Evolutionary conservation across 2,329 filamentous ascomycete species (phyloP).

Genomic region (Blumeriella jaapii): DNA sequence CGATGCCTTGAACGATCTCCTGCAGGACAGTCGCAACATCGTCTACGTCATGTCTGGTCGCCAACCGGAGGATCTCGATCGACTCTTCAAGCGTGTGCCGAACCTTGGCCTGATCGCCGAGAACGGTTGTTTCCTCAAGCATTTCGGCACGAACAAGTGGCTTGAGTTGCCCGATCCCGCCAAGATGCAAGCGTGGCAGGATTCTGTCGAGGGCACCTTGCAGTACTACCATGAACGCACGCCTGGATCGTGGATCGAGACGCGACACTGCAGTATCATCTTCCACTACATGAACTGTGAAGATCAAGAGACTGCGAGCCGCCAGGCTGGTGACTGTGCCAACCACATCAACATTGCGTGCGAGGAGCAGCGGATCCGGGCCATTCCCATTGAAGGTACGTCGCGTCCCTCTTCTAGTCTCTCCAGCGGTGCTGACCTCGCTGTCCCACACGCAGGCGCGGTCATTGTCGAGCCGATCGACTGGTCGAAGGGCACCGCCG

Average conservation of each 20-base stretch:
- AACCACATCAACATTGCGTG: conserved; percentile 94
- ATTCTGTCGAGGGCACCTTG: conserved; percentile 70
- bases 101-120: conserved; percentile 85
- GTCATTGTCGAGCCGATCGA: conserved; percentile 77
- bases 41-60: conserved; percentile 92
- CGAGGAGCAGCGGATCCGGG: conserved; percentile 71
- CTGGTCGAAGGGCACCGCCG: conserved; percentile 80
- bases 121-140: conserved; percentile 83
- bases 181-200: conserved; percentile 68
- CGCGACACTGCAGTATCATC: conserved; percentile 81
- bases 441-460: conserved; percentile 34
- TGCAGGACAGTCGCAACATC: conserved; percentile 68
- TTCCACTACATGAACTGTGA: conserved; percentile 83
- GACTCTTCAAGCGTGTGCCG: conserved; percentile 72
- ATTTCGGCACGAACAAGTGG: conserved; percentile 60
- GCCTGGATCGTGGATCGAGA: conserved; percentile 77
- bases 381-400: conserved; percentile 58
- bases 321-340: conserved; percentile 79
- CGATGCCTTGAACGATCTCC: conserved; percentile 69
- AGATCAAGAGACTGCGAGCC: conserved; percentile 61
- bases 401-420: not conserved
- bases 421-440: not conserved
- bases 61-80: conserved; percentile 77
- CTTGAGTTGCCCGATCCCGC: conserved; percentile 62
- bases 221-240: conserved; percentile 84